Base-by-base conservation (phyloP, 2,329 filamentous ascomycete species). In the Beauveria sp. region DNA sequence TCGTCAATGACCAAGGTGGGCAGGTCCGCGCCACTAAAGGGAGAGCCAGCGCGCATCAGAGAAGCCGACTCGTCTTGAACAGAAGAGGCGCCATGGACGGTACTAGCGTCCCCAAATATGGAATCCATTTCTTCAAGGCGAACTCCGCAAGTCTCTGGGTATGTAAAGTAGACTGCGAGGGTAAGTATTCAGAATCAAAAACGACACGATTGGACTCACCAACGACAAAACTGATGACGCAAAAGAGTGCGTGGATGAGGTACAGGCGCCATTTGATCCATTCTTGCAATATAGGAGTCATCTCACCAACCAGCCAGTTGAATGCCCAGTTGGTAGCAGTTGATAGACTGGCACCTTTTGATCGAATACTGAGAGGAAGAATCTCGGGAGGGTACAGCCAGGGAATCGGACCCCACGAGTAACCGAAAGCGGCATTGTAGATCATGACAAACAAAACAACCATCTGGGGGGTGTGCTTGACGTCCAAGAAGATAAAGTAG, bases 331-430 rank as follows among this genome's bases (percentile, higher is more conserved):
- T 99, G 37, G 92, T 88, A 20, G 94, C 94, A 2, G 94, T 97
- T 63, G 93, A 97, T 72, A 99, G 76, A 82, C 92, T 96, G 59
- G 94, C 93, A 63, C 94, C 94, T 80, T 97, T 97, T 63, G 93
- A 96, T 69, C 94, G 88, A 71, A 97, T 97, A 79, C 92, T 97
- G 63, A 99, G 80, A 5, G 94, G 94, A 48, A 99, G 81, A 64
- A 99, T 99, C 80, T 99, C 94, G n/a, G 94, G 94, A 16, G 94
- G 94, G 73, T 97, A 97, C 18, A 99, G 80, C 94, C 94, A 99
- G 9, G 94, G 94, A 64, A 99, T 96, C 1, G 94, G 94, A 20
- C 94, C 94, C 94, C 94, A 99, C 18, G 83, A 85, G 71, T 92
- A 96, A 53, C 94, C 94, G 72, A 97, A 99, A 8, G 94, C 90